Evolutionary conservation across 441 rosid genomes (phyloP).

Genomic region (Biscutella laevigata): DNA sequence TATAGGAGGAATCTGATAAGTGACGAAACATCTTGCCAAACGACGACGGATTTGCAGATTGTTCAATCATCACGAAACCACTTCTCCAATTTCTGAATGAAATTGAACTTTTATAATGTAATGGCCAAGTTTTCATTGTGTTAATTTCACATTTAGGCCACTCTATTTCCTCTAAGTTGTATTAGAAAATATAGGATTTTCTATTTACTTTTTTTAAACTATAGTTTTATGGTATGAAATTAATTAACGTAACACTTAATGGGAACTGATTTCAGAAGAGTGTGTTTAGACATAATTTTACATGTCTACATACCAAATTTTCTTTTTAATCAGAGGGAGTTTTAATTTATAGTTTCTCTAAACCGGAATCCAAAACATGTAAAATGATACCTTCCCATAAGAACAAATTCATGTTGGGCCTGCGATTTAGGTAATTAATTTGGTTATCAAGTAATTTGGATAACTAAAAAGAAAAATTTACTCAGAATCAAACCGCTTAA

Average conservation of each 20-base stretch:
- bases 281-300: too few species aligned
- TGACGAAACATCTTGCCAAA: slow-evolving; percentile 77
- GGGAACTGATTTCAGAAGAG: slow-evolving; percentile 5
- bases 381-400: too few species aligned
- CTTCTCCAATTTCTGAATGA: slow-evolving; percentile 55
- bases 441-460: too few species aligned
- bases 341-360: too few species aligned
- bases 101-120: slow-evolving; percentile 1
- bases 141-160: neutral
- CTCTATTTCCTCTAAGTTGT: slow-evolving; percentile 15
- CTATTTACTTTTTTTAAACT: neutral
- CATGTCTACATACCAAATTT: too few species aligned
- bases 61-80: slow-evolving; percentile 64
- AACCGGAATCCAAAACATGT: too few species aligned
- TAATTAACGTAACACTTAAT: slow-evolving; percentile 6
- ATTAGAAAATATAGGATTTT: slow-evolving; percentile 18
- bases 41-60: slow-evolving; percentile 62
- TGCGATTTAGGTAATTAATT: too few species aligned
- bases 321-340: too few species aligned
- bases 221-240: neutral
- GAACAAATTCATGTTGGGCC: too few species aligned
- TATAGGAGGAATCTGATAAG: slow-evolving; percentile 56
- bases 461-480: too few species aligned
- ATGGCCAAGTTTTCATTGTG: slow-evolving; percentile 17
- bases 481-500: too few species aligned